Evolutionary conservation across 371 early-diverging fungal species (phyloP).

Genomic region (Encephalitozoon cuniculi): DNA sequence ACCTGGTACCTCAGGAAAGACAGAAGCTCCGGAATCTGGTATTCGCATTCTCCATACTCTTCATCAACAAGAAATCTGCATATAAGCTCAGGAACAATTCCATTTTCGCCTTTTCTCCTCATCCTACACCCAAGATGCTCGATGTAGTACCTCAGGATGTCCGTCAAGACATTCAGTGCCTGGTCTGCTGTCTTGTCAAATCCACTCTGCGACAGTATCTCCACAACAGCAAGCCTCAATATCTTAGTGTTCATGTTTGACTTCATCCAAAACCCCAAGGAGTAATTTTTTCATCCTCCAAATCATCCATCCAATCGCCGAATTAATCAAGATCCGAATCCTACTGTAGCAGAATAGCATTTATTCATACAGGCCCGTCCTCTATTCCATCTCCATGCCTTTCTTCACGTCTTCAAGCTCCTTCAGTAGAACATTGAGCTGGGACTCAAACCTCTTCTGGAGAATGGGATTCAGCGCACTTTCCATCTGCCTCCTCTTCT

Average conservation of each 20-base stretch:
- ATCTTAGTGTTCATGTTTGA: constrained; percentile 45
- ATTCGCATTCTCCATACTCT: neutral
- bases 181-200: constrained; percentile 53
- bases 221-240: constrained; percentile 30
- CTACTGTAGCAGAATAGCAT: neutral
- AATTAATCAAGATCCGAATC: neutral
- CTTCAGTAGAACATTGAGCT: constrained; percentile 26
- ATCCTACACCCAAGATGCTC: constrained; percentile 6
- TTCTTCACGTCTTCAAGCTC: constrained; percentile 37
- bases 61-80: constrained; percentile 1
- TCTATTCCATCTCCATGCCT: neutral
- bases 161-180: constrained; percentile 42
- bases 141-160: constrained; percentile 45
- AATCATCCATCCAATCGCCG: neutral
- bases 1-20: constrained; percentile 8
- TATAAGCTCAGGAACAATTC: neutral
- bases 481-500: constrained; percentile 42
- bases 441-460: constrained; percentile 53
- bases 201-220: constrained; percentile 49
- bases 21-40: neutral
- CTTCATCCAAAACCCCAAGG: constrained; percentile 35
- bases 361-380: neutral
- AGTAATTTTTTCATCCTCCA: constrained; percentile 10
- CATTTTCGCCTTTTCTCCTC: neutral
- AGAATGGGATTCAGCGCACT: constrained; percentile 57